phyloP scores from a whole-genome alignment of 352 stramenopile genomes.

The Phytophthora hybrid region DNA sequence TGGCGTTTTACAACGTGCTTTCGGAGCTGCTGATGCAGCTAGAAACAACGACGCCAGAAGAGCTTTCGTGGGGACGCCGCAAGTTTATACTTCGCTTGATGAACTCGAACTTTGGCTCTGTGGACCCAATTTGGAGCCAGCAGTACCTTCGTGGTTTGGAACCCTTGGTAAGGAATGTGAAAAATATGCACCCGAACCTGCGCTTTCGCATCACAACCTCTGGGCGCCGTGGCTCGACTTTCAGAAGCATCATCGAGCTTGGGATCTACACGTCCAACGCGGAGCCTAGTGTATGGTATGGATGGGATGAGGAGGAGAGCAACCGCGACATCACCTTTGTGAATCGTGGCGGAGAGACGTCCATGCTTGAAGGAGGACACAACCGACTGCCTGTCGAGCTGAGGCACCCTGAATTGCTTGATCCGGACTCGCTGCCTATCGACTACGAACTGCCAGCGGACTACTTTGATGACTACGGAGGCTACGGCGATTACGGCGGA shows the following conservation, averaged over 20 bases:
- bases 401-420: conserved; percentile 36
- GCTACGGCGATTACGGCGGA: conserved; percentile 23
- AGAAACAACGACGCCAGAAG: conserved; percentile 5
- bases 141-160: conserved; percentile 45
- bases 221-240: conserved; percentile 28
- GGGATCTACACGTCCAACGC: conserved; percentile 46
- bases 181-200: conserved; percentile 43
- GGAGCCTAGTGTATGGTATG: conserved; percentile 50
- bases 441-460: conserved; percentile 49
- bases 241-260: conserved; percentile 47
- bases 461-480: conserved; percentile 40
- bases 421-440: conserved; percentile 45
- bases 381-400: conserved; percentile 30
- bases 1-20: conserved; percentile 52
- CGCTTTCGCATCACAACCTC: conserved; percentile 42
- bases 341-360: conserved; percentile 18
- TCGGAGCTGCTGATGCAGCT: conserved; percentile 39
- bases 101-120: conserved; percentile 39
- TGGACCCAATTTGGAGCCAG: conserved; percentile 48
- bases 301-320: conserved; percentile 46
- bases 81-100: conserved; percentile 48
- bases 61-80: conserved; percentile 28
- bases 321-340: conserved; percentile 39
- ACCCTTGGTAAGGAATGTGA: conserved; percentile 33
- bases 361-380: conserved; percentile 8